These are phyloP conservation scores for Microsporum ferrugineum DNA, from an alignment of 2,329 filamentous ascomycete genomes.

Conservation along the genomic window DNA sequence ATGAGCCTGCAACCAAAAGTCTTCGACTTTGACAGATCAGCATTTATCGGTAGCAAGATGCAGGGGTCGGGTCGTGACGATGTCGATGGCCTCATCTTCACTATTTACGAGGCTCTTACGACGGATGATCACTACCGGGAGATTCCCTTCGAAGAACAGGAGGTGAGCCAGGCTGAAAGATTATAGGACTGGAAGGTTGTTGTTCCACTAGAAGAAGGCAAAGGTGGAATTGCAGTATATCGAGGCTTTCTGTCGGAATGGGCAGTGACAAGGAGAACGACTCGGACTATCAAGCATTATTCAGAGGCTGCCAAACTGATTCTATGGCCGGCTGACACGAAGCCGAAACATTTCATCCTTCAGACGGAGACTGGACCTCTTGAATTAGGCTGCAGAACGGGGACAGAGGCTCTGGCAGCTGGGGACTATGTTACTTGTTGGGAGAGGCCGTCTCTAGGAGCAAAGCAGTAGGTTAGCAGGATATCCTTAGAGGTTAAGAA, in stretches of 20 bases:
- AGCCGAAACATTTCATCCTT: background rate
- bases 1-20: conserved; percentile 5
- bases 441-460: background rate
- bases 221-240: background rate
- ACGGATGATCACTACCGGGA: background rate
- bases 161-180: conserved; percentile 4
- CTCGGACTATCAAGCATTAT: conserved; percentile 4
- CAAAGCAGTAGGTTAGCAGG: background rate
- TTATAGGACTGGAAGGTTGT: conserved; percentile 1
- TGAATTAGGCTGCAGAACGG: background rate
- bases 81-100: conserved; percentile 6
- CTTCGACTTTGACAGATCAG: conserved; percentile 8
- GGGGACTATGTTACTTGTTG: background rate
- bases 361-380: background rate
- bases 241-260: conserved; percentile 5
- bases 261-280: conserved; percentile 3
- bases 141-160: background rate
- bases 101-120: conserved; percentile 9
- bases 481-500: too few species aligned
- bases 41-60: background rate
- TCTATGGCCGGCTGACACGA: background rate
- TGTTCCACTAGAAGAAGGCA: conserved; percentile 9
- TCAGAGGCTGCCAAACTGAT: conserved; percentile 4
- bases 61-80: background rate
- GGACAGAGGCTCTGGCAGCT: background rate